Percentiles rank a stretch among this genome's conserved stretches.
Conservation (phyloP, 2,329 filamentous ascomycete species). For the Talaromyces verruculosus region DNA sequence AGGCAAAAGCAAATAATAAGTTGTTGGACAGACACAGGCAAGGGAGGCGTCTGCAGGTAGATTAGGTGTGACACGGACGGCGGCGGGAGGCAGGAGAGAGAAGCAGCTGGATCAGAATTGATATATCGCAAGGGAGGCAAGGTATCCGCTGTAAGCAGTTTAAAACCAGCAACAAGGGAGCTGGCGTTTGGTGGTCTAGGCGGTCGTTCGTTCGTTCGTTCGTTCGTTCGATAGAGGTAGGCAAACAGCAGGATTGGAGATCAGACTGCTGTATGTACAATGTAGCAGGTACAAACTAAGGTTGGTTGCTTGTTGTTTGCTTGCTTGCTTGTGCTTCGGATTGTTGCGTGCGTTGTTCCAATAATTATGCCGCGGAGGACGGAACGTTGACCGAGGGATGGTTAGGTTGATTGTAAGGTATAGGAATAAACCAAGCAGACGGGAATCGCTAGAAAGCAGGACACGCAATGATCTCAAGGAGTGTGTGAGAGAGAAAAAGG, state of each 20-base stretch:
- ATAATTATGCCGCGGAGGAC: constrained; percentile 2
- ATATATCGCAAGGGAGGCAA: constrained; percentile 20
- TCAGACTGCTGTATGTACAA: constrained; percentile 12
- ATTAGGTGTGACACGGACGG: constrained; percentile 17
- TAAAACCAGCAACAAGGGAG: constrained; percentile 13
- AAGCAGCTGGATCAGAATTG: constrained; percentile 16
- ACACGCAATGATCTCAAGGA: neutral
- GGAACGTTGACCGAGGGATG: constrained; percentile 2
- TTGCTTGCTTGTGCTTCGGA: constrained; percentile 5
- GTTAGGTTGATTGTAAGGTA: neutral
- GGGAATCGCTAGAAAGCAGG: constrained; percentile 2
- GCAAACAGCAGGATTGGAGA: constrained; percentile 13
- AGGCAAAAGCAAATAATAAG: constrained; percentile 9
- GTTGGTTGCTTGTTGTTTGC: constrained; percentile 2
- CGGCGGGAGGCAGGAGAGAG: constrained; percentile 11
- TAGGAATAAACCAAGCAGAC: neutral
- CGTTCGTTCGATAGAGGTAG: neutral
- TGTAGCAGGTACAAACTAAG: constrained; percentile 3
- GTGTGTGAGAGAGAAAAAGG: neutral
- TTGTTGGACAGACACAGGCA: constrained; percentile 11
- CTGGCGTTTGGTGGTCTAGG: constrained; percentile 1
- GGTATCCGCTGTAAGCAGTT: constrained; percentile 2
- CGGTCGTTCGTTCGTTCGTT: constrained; percentile 8
- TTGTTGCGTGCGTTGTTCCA: constrained; percentile 8
- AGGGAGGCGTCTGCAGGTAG: constrained; percentile 15